Evolutionary conservation across 139 green algal genomes (phyloP), one percentile per base, ranked within the genome.

Genomic region (Closterium sp.): DNA sequence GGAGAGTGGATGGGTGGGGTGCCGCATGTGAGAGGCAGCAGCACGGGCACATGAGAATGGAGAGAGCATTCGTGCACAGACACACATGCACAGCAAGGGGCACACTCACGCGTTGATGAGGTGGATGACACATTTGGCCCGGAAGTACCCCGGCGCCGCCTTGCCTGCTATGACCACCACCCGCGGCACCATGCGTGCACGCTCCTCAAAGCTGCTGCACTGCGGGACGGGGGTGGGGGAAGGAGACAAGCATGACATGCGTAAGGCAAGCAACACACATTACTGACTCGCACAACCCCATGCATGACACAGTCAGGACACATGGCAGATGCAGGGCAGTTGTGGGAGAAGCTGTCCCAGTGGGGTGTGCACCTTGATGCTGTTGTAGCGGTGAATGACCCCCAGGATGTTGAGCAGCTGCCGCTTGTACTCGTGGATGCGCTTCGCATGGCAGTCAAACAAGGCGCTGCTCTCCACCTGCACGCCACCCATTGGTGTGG

Each of bases 341-440:
- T 79, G 38, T 50, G n/a, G n/a, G n/a, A n/a, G n/a, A n/a, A n/a
- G n/a, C n/a, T n/a, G 34, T 4, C 91, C 3, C 4, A 45, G 38
- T 9, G 9, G 95, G 22, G 89, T 96, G 94, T 96, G 97, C 91
- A 97, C 93, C 86, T n/a, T n/a, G n/a, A n/a, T n/a, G n/a, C n/a
- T 32, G 29, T 93, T 85, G 38, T 93, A 95, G 21, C 92, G 89
- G 90, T 95, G 92, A 87, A 98, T 97, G 93, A 98, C 96, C 95
- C 93, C 89, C 87, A 96, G 91, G 17, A 96, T 91, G 89, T 96
- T 96, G 62, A 96, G 88, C 79, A 96, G 91, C 97, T 99, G 98
- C 86, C 98, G 96, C 97, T 99, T 99, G 97, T 99, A 99, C 97
- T 99, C 98, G 95, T 99, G 98, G 91, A 99, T 99, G 89, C 98